Evolutionary conservation across 305 asterid genomes (phyloP).

Genomic region (Fraxinus greggii): DNA sequence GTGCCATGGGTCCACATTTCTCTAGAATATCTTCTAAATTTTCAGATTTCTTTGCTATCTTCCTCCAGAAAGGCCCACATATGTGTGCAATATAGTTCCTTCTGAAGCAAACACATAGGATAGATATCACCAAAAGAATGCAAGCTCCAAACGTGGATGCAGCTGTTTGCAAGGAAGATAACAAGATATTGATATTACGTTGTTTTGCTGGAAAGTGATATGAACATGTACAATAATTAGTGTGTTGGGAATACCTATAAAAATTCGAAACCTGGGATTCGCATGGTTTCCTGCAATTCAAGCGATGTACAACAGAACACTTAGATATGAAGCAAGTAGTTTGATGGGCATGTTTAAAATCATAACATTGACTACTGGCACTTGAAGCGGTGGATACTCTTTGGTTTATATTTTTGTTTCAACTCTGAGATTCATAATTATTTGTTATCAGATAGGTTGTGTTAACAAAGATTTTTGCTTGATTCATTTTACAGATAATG

Average conservation of each 20-base stretch:
- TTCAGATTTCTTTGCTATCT: background rate
- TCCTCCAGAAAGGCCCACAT: conserved; percentile 2
- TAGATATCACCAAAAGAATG: background rate
- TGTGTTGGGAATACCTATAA: conserved; percentile 1
- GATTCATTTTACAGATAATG: background rate
- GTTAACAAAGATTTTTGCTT: background rate
- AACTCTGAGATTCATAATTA: background rate
- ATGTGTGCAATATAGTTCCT: background rate
- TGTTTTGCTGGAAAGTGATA: background rate
- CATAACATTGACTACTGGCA: background rate
- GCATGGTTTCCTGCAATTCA: background rate
- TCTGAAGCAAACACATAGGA: background rate
- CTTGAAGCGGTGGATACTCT: background rate
- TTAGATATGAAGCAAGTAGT: background rate
- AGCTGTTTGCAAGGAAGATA: background rate
- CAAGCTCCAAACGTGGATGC: background rate
- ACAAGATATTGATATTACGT: background rate
- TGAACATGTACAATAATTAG: background rate
- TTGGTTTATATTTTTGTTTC: background rate
- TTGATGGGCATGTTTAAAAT: background rate
- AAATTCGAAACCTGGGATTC: background rate
- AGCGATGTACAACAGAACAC: background rate
- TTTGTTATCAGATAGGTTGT: background rate
- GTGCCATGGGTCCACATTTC: conserved; percentile 28
- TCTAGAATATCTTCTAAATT: conserved; percentile 26